Base-by-base conservation (phyloP, 2,329 filamentous ascomycete species). In the Alternaria sp. region DNA sequence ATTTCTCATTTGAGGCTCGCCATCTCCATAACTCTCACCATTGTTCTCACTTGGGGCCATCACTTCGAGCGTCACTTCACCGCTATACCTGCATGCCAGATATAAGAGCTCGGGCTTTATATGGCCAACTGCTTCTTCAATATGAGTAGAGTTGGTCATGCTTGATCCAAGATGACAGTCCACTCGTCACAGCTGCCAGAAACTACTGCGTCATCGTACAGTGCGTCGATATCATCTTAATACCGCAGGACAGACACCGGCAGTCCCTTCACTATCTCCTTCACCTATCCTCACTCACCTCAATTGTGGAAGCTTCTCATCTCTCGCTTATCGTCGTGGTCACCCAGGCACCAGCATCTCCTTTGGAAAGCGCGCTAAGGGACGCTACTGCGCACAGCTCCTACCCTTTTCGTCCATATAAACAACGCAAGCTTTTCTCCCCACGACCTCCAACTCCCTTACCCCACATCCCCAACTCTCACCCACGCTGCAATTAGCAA, bases 401-500 rank as follows among this genome's bases (percentile, higher is more conserved):
- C 58, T 66, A 54, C 67, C 55, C n/a, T 36, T 44, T 50, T 8
- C 7, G 40, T 54, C 50, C 43, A 57, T 19, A 61, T 59, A 68
- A 61, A 66, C 67, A 61, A 54, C 50, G 21, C 36, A 43, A 40
- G n/a, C 32, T 51, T 30, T 43, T 40, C 19, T 23, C 26, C 19
- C 13, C 57, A 4, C 40, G 3, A 40, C 30, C 19, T 52, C 36
- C 51, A 30, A 30, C 57, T 32, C 9, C 21, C 46, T 26, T 57
- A 30, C 45, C 23, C 51, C 36, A 15, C 25, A 26, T 40, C 45
- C 25, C 36, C 23, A 19, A 15, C 44, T 10, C 46, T 9, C 47
- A 46, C 28, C 32, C 32, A 44, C 59, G 6, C 26, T 23, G 10
- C 54, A 23, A 25, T n/a, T 32, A 51, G 30, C 17, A n/a, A 11